Evolutionary conservation across 1,284 basidiomycete genomes (phyloP).

Genomic region (Paramarasmius palmivorus): DNA sequence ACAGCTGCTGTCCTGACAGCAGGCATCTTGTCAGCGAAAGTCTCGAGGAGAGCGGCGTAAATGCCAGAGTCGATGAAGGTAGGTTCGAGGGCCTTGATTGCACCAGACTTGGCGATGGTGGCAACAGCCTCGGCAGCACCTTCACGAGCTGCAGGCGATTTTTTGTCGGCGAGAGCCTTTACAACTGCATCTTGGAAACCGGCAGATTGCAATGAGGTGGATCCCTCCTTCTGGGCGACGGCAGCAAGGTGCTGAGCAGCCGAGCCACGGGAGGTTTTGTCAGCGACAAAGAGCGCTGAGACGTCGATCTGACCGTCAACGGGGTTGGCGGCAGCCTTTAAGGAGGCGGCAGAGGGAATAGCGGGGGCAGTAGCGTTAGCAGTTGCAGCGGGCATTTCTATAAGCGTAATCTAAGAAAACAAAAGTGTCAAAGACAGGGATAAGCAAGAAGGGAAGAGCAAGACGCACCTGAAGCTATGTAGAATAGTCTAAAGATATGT

Average conservation of each 20-base stretch:
- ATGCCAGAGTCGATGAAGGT: constrained; percentile 84
- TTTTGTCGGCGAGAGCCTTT: constrained; percentile 91
- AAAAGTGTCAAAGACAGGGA: constrained; percentile 10
- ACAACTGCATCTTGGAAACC: constrained; percentile 81
- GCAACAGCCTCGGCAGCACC: constrained; percentile 77
- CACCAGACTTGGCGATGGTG: constrained; percentile 76
- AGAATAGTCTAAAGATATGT: constrained; percentile 31
- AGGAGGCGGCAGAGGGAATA: constrained; percentile 56
- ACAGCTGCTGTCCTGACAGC: constrained; percentile 84
- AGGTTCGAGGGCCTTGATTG: constrained; percentile 88
- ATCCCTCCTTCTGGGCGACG: constrained; percentile 83
- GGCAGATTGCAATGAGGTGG: constrained; percentile 74
- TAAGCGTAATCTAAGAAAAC: constrained; percentile 36
- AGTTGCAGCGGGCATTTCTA: constrained; percentile 73
- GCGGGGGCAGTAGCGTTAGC: constrained; percentile 49
- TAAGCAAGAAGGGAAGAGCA: constrained; percentile 2
- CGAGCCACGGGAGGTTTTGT: constrained; percentile 72
- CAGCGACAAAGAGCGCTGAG: constrained; percentile 67
- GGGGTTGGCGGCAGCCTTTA: constrained; percentile 61
- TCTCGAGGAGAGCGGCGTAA: constrained; percentile 85
- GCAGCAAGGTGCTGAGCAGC: constrained; percentile 74
- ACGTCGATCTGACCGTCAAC: constrained; percentile 63
- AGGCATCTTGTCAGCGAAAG: constrained; percentile 92
- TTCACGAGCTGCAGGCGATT: constrained; percentile 84
- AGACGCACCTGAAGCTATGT: constrained; percentile 39